phyloP scores from a whole-genome alignment of 495 filamentous ascomycete species.

The Astrothelium subdiscretum region DNA sequence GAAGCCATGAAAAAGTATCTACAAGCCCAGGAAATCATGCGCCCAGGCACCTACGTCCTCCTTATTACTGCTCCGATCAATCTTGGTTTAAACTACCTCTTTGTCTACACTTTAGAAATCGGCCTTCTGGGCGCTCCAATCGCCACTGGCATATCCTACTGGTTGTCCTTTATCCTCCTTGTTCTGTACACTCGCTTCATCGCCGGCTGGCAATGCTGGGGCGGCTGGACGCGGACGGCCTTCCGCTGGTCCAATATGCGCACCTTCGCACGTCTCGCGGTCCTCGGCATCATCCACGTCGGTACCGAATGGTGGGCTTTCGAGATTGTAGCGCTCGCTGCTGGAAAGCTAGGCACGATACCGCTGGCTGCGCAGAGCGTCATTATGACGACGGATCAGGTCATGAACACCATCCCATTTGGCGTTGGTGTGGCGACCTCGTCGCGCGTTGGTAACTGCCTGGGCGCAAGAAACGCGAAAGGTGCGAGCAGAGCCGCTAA shows the following conservation, averaged over 20 bases:
- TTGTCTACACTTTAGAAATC: constrained; percentile 58
- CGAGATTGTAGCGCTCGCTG: constrained; percentile 86
- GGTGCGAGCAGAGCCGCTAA: constrained; percentile 68
- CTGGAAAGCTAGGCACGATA: constrained; percentile 72
- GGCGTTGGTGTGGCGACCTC: constrained; percentile 79
- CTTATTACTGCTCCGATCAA: constrained; percentile 74
- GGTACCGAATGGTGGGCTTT: constrained; percentile 91
- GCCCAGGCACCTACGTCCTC: constrained; percentile 77
- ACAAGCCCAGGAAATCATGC: constrained; percentile 85
- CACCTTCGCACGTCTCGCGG: constrained; percentile 65
- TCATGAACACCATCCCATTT: constrained; percentile 89
- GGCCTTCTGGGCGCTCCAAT: constrained; percentile 72
- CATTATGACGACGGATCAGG: constrained; percentile 89
- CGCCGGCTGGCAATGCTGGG: constrained; percentile 68
- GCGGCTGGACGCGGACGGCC: constrained; percentile 59
- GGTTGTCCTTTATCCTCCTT: constrained; percentile 69
- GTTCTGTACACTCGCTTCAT: constrained; percentile 65
- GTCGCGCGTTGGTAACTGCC: constrained; percentile 68
- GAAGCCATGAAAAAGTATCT: constrained; percentile 87
- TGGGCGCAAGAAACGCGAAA: constrained; percentile 56
- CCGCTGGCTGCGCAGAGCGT: constrained; percentile 79
- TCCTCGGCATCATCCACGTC: constrained; percentile 75
- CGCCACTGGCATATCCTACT: constrained; percentile 78
- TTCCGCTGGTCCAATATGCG: constrained; percentile 44
- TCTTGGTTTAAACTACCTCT: constrained; percentile 64